Percentiles rank a stretch among this genome's conserved stretches.
Conservation (phyloP, 129 eudicot genomes). For the Oenanthe sinensis region DNA sequence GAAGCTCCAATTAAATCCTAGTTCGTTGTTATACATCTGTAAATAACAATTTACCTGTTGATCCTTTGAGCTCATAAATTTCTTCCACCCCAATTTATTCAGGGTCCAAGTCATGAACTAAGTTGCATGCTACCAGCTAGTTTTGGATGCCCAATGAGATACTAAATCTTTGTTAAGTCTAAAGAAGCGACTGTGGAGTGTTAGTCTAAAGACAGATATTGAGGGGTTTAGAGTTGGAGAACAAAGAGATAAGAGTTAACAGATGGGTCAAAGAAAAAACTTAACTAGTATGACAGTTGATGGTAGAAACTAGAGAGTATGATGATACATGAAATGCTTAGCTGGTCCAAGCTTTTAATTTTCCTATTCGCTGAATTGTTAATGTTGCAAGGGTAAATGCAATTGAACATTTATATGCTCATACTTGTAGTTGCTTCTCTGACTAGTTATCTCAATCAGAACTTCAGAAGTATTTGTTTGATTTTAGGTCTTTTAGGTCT, state of each 20-base stretch:
- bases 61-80: background rate
- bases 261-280: background rate
- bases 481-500: background rate
- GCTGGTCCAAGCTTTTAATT: background rate
- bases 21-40: background rate
- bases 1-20: background rate
- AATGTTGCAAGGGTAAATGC: background rate
- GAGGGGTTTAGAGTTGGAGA: background rate
- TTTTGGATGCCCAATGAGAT: background rate
- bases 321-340: background rate
- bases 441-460: background rate
- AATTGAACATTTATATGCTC: no score
- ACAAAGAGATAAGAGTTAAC: background rate
- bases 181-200: background rate
- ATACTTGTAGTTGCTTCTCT: no score
- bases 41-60: background rate
- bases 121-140: background rate
- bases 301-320: no score
- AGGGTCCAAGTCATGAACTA: background rate
- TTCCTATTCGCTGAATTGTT: background rate
- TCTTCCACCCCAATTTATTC: background rate
- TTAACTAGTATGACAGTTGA: background rate
- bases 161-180: background rate
- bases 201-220: background rate
- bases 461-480: background rate